phyloP scores from a whole-genome alignment of 495 filamentous ascomycete species.

The Lentithecium fluviatile region DNA sequence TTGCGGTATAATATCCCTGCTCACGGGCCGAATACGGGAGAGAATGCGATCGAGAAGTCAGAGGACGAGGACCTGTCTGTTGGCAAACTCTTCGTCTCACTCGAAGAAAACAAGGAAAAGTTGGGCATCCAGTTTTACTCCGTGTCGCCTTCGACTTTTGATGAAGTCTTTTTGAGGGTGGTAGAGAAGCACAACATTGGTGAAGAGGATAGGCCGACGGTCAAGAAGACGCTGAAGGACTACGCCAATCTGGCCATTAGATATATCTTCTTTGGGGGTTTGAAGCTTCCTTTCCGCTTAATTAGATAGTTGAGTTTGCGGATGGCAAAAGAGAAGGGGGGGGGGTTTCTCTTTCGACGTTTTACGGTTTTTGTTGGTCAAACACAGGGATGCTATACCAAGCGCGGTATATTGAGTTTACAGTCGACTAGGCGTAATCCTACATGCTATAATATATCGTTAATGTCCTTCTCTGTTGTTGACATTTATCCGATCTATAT shows the following conservation, averaged over 20 bases:
- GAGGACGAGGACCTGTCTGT: constrained; percentile 45
- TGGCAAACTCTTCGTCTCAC: constrained; percentile 62
- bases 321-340: too few species aligned
- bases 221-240: constrained; percentile 17
- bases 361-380: too few species aligned
- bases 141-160: constrained; percentile 76
- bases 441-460: too few species aligned
- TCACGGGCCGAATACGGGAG: not conserved
- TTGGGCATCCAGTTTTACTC: constrained; percentile 77
- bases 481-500: too few species aligned
- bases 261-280: not conserved
- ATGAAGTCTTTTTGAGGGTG: constrained; percentile 84
- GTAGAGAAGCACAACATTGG: constrained; percentile 71
- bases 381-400: too few species aligned
- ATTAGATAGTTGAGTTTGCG: too few species aligned
- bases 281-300: not conserved
- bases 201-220: constrained; percentile 60
- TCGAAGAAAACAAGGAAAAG: constrained; percentile 54
- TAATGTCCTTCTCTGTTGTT: too few species aligned
- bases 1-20: constrained; percentile 72
- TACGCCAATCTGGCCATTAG: not conserved
- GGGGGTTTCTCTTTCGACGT: too few species aligned
- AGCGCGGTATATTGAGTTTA: too few species aligned
- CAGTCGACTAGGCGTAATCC: too few species aligned
- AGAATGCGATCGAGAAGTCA: not conserved